Percentiles rank a stretch among this genome's conserved stretches.
Evolutionary conservation across 352 stramenopile genomes (phyloP).

Genomic region (Phytophthora boehmeriae): DNA sequence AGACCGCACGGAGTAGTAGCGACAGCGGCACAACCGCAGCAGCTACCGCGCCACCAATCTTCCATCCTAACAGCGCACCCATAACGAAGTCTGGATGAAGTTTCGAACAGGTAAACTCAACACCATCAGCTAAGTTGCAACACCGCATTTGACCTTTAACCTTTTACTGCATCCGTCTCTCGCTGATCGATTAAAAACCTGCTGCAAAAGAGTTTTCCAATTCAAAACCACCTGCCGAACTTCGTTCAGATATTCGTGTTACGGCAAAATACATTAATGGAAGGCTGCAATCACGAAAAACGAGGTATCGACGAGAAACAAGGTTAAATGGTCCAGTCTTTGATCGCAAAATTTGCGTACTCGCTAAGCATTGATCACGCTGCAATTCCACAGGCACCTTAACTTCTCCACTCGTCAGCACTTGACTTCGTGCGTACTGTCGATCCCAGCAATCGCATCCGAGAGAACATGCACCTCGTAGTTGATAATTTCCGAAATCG

Average conservation of each 20-base stretch:
- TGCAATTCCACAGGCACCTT: background rate
- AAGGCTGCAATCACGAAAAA: too few relatives aligned
- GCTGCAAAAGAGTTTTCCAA: too few relatives aligned
- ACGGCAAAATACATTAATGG: too few relatives aligned
- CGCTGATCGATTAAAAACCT: too few relatives aligned
- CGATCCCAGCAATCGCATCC: constrained; percentile 60
- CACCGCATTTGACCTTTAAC: constrained; percentile 19
- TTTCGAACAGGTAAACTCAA: constrained; percentile 6
- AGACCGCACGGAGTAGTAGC: constrained; percentile 32
- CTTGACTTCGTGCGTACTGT: constrained; percentile 30
- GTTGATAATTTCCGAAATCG: constrained; percentile 1
- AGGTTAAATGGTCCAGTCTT: too few relatives aligned
- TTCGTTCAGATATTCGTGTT: too few relatives aligned
- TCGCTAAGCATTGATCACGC: background rate
- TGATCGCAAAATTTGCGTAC: too few relatives aligned
- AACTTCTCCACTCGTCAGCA: constrained; percentile 1
- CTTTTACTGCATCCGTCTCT: background rate
- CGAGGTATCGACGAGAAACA: too few relatives aligned
- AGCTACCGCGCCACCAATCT: constrained; percentile 38
- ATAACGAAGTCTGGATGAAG: constrained; percentile 16
- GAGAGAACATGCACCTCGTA: constrained; percentile 52
- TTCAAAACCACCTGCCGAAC: too few relatives aligned
- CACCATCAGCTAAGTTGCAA: constrained; percentile 13
- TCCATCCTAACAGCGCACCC: constrained; percentile 17
- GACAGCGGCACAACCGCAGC: constrained; percentile 26